Base-by-base conservation (phyloP, 345 rosid species). In the Salix suchowensis region DNA sequence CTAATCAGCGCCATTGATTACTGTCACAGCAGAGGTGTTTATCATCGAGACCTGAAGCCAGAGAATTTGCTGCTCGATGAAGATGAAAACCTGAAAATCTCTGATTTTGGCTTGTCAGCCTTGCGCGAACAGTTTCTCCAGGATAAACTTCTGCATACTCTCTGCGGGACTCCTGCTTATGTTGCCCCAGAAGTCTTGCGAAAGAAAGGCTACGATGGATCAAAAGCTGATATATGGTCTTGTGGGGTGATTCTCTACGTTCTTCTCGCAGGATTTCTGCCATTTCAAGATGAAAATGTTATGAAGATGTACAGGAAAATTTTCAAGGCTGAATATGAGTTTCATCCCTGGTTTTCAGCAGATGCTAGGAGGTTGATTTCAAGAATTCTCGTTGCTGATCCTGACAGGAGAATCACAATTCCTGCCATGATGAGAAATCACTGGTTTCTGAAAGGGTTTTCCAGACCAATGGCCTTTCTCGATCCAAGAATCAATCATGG, bases 371-470 rank as follows among this genome's bases (percentile, higher is more conserved):
- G n/a, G 12, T 66, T 66, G 69, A 66, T 66, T 16, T 66, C 69
- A 34, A 34, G 40, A 21, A 6, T 66, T 66, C 69, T 66, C 3
- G 69, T 66, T 19, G 69, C 40, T 66, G 69, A 66, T 32, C 69
- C 69, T 37, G 69, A 30, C 1, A 66, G 21, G 40, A 66, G 69
- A 32, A 28, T 66, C 40, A 36, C 69, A 34, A 32, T 66, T 32
- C 69, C 69, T 2, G 12, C 37, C 13, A 34, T 66, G 1, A 66
- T 66, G 69, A 30, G 40, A 66, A 32, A 18, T 66, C 69, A 28
- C 0, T 66, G 69, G 69, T 32, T 66, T 32, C 28, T 81, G 2
- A 88, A 85, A 46, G 91, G 89, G 1, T 86, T 91, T 65, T 75
- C 87, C 0, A 83, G 79, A 0, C 90, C 94, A 0, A 21, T 48